Evolutionary conservation across 140 eudicot genomes (phyloP), one percentile per base, ranked within the genome.

Genomic region (Cichorium intybus): DNA sequence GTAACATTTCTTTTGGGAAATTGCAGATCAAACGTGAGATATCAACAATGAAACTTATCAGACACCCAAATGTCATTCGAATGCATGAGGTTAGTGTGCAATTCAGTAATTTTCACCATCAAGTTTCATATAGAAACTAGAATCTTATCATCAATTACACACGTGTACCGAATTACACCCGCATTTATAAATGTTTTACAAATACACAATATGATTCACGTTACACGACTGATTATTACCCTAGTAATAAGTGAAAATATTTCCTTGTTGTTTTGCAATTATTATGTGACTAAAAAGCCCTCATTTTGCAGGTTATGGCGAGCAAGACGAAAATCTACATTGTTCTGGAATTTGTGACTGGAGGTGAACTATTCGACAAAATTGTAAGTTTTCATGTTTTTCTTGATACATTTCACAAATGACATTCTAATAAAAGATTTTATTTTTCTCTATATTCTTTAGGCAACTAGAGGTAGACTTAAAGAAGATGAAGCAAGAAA

Each of bases 11-110:
- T 33, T 39, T 61, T 65, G 22, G 20, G 24, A 11, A 59, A 34
- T 48, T 88, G 86, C 96, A 93, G 99, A 93, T 93, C 64, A 93
- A 93, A 81, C 92, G 99, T 11, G 99, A 93, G 80, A 93, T 93
- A 24, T 88, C 99, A 64, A 88, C 97, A 68, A 93, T 88, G 99
- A 93, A 93, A 82, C 50, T 93, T 16, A 86, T 93, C 54, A 81
- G 97, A 72, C 99, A 93, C 72, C 99, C 99, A 2, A 88, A 93
- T 84, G 99, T 93, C 66, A 93, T 93, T 50, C 99, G 88, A 33
- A 85, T 93, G 90, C 67, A 64, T 67, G 99, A 93, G 99, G 99
- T 92, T 74, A 66, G 60, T 56, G 16, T 52, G 9, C 5, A 5
- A 12, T 11, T 56, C 20, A 21, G 50, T 54, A 60, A 31, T 28